Evolutionary conservation across 371 early-diverging fungal species (phyloP), one percentile per base, ranked within the genome.

Genomic region (Syncephalastrum sp.): DNA sequence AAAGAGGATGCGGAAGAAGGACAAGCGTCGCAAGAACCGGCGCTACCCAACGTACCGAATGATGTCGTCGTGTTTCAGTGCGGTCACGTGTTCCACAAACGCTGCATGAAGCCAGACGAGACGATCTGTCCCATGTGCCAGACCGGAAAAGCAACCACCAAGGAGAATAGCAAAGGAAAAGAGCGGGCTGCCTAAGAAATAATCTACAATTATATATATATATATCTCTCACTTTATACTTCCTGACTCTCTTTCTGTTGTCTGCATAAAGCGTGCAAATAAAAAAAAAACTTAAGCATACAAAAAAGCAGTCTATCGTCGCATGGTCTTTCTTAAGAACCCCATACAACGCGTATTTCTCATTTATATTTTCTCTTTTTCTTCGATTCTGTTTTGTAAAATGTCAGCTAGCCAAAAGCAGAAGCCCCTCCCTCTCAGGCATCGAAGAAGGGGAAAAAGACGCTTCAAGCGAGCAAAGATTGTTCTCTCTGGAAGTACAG

Each of bases 61-160:
- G 62, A 61, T 52, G 65, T 82, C 16, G 38, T 83, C 23, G 55
- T 86, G 4, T 86, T 84, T 68, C 79, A 79, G 15, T 84, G 84
- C 61, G 82, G 82, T 2, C 86, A 84, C 65, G 81, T 75, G 42
- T 86, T 79, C 50, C 86, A 86, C 60, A 76, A 72, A 15, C 75
- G 79, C 19, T 86, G 86, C 42, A 59, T 84, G 12, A 73, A 82
- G 42, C 42, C 59, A 24, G 51, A 14, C 14, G n/a, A 25, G 4
- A n/a, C 51, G 15, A 25, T n/a, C 29, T 51, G 51, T 19, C 33
- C 38, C 14, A 51, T 38, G 12, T 51, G 51, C 17, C 51, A 51
- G 16, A 25, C 33, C 25, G 50, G 25, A n/a, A 48, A 48, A 48
- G 23, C 48, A 48, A 17, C 24, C 5, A 19, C 14, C 17, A 48